Evolutionary conservation across 805 yeast species (phyloP).

Genomic region (Candida morakotiae): DNA sequence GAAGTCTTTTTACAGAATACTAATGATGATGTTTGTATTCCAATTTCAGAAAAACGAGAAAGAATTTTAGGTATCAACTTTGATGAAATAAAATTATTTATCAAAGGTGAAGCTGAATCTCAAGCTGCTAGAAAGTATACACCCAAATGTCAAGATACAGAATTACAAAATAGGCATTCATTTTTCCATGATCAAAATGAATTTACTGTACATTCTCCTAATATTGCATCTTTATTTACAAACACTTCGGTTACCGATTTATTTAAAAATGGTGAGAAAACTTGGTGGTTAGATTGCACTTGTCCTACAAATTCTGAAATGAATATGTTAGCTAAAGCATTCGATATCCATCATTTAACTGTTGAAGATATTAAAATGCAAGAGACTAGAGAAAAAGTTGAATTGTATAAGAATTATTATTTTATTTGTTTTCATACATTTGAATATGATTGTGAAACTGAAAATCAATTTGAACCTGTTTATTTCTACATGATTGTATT

Average conservation of each 20-base stretch:
- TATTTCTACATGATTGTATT: conserved; percentile 67
- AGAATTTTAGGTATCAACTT: conserved; percentile 81
- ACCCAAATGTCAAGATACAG: too few relatives aligned
- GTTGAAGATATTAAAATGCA: conserved; percentile 96
- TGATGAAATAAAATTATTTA: conserved; percentile 82
- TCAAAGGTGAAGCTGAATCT: conserved; percentile 50
- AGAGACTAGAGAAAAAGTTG: conserved; percentile 96
- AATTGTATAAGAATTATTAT: conserved; percentile 82
- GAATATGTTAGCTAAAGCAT: conserved; percentile 87
- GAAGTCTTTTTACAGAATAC: too few relatives aligned
- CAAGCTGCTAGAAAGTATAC: conserved; percentile 59
- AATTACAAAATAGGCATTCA: conserved; percentile 71
- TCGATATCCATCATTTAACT: conserved; percentile 96
- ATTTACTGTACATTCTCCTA: conserved; percentile 86
- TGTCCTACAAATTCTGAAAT: conserved; percentile 95
- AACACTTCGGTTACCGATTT: conserved; percentile 62
- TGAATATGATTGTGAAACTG: conserved; percentile 76
- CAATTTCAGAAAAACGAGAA: conserved; percentile 49
- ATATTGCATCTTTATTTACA: conserved; percentile 73
- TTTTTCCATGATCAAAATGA: conserved; percentile 79
- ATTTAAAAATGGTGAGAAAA: conserved; percentile 66
- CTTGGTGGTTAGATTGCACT: conserved; percentile 95
- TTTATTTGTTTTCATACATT: conserved; percentile 97
- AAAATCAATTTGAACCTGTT: conserved; percentile 78
- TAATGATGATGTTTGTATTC: too few relatives aligned